Evolutionary conservation across 1,139 yeast species (phyloP).

Genomic region (Lodderomyces theae): DNA sequence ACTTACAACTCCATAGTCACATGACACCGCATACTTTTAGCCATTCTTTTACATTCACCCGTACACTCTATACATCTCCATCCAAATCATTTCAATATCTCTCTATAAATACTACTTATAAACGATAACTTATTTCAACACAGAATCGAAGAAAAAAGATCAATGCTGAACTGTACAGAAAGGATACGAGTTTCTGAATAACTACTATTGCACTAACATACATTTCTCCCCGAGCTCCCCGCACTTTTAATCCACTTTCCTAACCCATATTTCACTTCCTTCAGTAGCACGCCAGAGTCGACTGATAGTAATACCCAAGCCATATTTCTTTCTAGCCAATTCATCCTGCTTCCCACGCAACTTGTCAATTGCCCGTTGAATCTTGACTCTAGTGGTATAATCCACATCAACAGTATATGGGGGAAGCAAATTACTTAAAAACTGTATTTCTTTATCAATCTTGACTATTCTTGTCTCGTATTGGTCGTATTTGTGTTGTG

Average conservation of each 20-base stretch:
- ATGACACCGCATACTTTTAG: no score
- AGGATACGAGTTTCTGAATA: no score
- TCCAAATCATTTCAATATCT: no score
- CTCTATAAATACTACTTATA: no score
- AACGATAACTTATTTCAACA: no score
- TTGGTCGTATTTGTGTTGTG: slow-evolving; percentile 39
- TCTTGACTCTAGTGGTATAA: slow-evolving; percentile 42
- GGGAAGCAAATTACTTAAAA: slow-evolving; percentile 40
- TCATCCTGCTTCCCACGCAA: slow-evolving; percentile 42
- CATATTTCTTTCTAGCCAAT: slow-evolving; percentile 42
- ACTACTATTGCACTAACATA: no score
- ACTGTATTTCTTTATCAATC: slow-evolving; percentile 42
- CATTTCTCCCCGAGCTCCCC: no score
- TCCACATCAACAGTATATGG: slow-evolving; percentile 48
- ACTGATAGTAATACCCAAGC: slow-evolving; percentile 43
- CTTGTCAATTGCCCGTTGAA: slow-evolving; percentile 43
- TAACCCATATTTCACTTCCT: slow-evolving; percentile 46
- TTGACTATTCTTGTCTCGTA: slow-evolving; percentile 32
- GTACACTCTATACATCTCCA: no score
- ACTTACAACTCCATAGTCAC: no score
- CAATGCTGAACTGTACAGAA: no score
- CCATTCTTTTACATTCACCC: no score
- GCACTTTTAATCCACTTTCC: slow-evolving; percentile 18
- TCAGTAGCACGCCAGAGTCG: slow-evolving; percentile 46
- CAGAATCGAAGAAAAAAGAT: no score